Base-by-base conservation (phyloP, 192 early-diverging fungal genomes). In the Coemansia sp. region DNA sequence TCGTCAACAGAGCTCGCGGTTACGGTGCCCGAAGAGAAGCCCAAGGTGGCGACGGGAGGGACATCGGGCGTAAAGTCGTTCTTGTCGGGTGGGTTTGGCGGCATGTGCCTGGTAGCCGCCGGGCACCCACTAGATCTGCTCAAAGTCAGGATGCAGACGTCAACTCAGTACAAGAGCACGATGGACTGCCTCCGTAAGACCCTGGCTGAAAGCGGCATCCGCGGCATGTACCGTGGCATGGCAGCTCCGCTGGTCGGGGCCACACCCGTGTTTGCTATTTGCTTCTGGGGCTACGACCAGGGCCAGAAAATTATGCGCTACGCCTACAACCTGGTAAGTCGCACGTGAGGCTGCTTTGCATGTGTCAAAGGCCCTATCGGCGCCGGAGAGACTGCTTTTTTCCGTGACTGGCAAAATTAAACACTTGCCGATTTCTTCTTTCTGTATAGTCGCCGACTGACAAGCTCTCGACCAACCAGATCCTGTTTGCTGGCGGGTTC, bases 181-280 rank as follows among this genome's bases (percentile, higher is more conserved):
- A 72, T 87, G n/a, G 94, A 99, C 75, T 94, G 93, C 74, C 91
- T 95, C 83, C 86, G 86, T 80, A 87, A 96, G 84, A 95, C 93
- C 16, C 69, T 99, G 37, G 92, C 90, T 36, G 92, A 90, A 69
- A 95, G 94, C 75, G 97, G 97, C 45, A 55, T 97, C 45, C 82
- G 87, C 39, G 95, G 94, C 65, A 85, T 99, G 55, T 99, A 99
- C 88, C 91, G 91, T 45, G 97, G 97, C 42, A 96, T 97, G 92
- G 86, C 88, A 6, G 88, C 95, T 13, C 97, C 97, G 39, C 79
- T 99, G 28, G 85, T 93, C 39, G 94, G 95, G 41, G 91, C 95
- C 25, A 99, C 97, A 28, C 95, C 97, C 34, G 94, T 97, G 78
- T 96, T 94, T 83, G 94, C 95, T 42, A 88, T 95, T 33, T 91